A percentile compares a stretch with the other conserved stretches of the same genome.
Evolutionary conservation across 176 grass and related monocot species (phyloP).

Genomic region (Urochloa ruziziensis): DNA sequence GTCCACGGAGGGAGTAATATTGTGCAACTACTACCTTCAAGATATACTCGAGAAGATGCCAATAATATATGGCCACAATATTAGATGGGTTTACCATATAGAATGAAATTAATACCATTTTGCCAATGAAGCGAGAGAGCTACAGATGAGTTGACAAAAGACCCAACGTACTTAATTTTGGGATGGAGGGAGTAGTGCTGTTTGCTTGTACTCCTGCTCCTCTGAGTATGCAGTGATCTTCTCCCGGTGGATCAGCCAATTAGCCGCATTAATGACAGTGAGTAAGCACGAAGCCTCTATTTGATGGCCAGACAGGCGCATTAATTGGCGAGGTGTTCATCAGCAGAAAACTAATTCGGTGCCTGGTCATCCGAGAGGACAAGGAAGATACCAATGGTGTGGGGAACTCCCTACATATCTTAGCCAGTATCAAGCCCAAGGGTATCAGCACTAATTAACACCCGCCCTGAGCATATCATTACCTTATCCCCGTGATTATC

Average conservation of each 20-base stretch:
- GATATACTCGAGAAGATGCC: too few species aligned
- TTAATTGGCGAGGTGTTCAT: not conserved
- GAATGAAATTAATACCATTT: too few species aligned
- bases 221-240: too few species aligned
- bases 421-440: slow-evolving; percentile 8
- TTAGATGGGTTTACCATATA: too few species aligned
- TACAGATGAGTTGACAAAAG: too few species aligned
- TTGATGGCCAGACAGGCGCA: not conserved
- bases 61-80: too few species aligned
- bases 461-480: not conserved
- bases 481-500: not conserved
- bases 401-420: slow-evolving; percentile 28
- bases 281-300: not conserved
- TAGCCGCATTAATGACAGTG: not conserved
- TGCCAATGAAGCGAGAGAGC: too few species aligned
- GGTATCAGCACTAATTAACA: not conserved
- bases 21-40: too few species aligned
- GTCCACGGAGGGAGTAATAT: too few species aligned
- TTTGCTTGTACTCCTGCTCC: too few species aligned
- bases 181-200: too few species aligned
- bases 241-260: not conserved
- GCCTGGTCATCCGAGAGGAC: not conserved
- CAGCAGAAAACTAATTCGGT: not conserved
- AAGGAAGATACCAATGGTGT: slow-evolving; percentile 6
- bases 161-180: too few species aligned